phyloP scores from a whole-genome alignment of 1,284 basidiomycete genomes.

The Irpex sp. region DNA sequence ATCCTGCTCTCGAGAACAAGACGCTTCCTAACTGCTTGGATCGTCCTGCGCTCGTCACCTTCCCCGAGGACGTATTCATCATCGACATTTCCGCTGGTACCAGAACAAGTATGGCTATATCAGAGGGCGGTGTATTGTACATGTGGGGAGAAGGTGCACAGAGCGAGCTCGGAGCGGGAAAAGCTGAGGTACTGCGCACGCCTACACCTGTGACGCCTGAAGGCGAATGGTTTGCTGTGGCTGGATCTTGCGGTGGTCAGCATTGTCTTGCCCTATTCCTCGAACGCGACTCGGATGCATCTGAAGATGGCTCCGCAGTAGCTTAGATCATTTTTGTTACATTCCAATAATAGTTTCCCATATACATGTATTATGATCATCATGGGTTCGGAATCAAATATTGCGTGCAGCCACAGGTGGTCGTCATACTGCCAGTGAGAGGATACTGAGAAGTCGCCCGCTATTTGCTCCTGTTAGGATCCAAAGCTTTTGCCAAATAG shows the following conservation, averaged over 20 bases:
- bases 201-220: slow-evolving; percentile 58
- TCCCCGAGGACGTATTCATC: slow-evolving; percentile 64
- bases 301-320: background rate
- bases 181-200: slow-evolving; percentile 51
- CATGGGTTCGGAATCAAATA: background rate
- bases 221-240: slow-evolving; percentile 54
- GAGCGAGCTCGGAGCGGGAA: slow-evolving; percentile 62
- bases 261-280: slow-evolving; percentile 66
- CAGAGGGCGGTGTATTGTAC: slow-evolving; percentile 73
- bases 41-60: slow-evolving; percentile 60
- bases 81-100: slow-evolving; percentile 73
- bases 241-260: slow-evolving; percentile 64
- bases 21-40: slow-evolving; percentile 50
- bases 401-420: background rate
- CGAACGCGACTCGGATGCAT: slow-evolving; percentile 26
- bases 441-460: background rate
- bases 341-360: background rate
- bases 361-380: background rate
- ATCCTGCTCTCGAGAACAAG: slow-evolving; percentile 49
- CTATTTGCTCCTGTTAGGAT: background rate
- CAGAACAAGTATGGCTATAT: slow-evolving; percentile 80
- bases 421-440: background rate
- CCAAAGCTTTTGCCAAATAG: background rate
- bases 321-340: background rate
- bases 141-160: slow-evolving; percentile 82